Base-by-base conservation (phyloP, 257 asterid species). In the Salvia hispanica region DNA sequence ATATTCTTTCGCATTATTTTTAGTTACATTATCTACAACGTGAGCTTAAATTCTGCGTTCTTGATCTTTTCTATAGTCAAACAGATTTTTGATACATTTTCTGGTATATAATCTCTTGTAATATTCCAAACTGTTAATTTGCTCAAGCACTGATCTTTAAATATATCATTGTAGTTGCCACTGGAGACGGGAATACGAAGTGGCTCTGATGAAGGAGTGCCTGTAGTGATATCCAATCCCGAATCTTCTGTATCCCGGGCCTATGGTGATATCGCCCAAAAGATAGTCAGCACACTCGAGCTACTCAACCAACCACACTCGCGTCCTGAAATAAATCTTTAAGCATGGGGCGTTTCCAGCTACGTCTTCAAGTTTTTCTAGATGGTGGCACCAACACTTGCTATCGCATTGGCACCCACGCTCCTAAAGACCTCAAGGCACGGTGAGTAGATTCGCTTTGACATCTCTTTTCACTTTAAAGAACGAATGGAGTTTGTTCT, bases 181-280 rank as follows among this genome's bases (percentile, higher is more conserved):
- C 43, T 93, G 73, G 96, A 88, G 76, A 84, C 79, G 44, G 95
- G 89, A 62, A 84, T 93, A 85, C 79, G 96, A 80, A 82, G 86
- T 39, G 90, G 95, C 68, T 88, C 84, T 10, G 99, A 93, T 73
- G 96, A 88, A 65, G 99, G 99, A 40, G 84, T 90, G 70, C 99
- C 99, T 6, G 56, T 93, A 6, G 97, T 88, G 56, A 77, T 88
- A 80, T 93, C 99, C 36, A 53, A 83, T 52, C 96, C 97, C 4
- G 87, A 85, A 74, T 85, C 88, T 54, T 73, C 33, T 6, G 86
- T 91, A 37, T 84, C 99, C 28, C 57, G 50, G 59, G 88, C 86
- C 9, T 93, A 90, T 31, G 67, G 78, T 40, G 83, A 85, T 15
- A 80, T 86, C 39, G 95, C 95, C 16, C 75, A 76, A 50, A 90